Conservation (phyloP, 345 rosid species). For the Salix suchowensis region DNA sequence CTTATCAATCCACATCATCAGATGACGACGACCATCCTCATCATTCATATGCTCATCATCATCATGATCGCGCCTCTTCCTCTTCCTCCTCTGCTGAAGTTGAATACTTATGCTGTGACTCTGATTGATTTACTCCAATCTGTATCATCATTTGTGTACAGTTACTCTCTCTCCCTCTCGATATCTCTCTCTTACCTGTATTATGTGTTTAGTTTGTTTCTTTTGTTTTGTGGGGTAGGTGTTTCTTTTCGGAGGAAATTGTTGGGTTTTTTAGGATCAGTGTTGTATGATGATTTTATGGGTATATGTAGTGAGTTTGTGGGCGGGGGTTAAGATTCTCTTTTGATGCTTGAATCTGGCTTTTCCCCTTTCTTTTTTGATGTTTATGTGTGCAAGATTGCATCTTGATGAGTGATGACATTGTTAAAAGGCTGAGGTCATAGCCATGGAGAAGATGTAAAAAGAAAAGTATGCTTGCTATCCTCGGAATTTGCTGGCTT, state of each 20-base stretch:
- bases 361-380: background rate
- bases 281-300: background rate
- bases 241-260: background rate
- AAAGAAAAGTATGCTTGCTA: background rate
- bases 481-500: background rate
- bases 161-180: background rate
- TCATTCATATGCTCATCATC: background rate
- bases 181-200: background rate
- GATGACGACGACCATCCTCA: constrained; percentile 23
- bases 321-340: background rate
- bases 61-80: background rate
- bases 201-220: background rate
- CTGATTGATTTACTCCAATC: constrained; percentile 35
- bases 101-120: constrained; percentile 37
- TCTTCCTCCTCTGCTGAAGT: constrained; percentile 28
- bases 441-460: background rate
- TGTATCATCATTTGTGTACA: background rate
- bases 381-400: background rate
- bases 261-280: background rate
- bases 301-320: background rate
- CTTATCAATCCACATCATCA: constrained; percentile 26
- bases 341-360: background rate
- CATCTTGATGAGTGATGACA: background rate
- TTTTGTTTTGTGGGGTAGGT: background rate
- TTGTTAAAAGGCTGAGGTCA: background rate